These are phyloP conservation scores for Aspergillus carbonarius DNA, from an alignment of 2,329 filamentous ascomycete genomes.

Conservation along the genomic window DNA sequence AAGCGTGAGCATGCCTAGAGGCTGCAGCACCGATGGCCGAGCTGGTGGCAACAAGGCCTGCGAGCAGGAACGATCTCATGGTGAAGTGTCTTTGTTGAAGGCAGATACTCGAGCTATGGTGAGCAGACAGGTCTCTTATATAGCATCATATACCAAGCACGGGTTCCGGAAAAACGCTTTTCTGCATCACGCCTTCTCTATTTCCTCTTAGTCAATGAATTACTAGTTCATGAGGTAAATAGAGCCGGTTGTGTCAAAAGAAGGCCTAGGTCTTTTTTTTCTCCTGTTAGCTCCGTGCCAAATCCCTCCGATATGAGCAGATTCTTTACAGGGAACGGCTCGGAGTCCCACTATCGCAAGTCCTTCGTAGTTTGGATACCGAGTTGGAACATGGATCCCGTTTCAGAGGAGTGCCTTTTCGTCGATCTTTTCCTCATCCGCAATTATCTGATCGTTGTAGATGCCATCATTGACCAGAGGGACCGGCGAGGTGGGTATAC, in stretches of 20 bases:
- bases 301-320: neutral
- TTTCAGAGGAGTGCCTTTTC: neutral
- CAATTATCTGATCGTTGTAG: neutral
- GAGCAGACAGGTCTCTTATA: neutral
- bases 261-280: neutral
- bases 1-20: neutral
- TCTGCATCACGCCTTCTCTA: neutral
- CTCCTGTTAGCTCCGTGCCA: neutral
- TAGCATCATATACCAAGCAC: neutral
- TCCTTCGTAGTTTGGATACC: neutral
- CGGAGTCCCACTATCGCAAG: neutral
- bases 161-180: neutral
- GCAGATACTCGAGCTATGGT: neutral
- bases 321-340: neutral
- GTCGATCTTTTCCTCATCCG: neutral
- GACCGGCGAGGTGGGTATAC: neutral
- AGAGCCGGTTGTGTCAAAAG: neutral
- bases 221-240: neutral
- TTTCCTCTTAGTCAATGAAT: neutral
- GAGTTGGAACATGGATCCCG: neutral
- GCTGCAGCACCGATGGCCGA: neutral
- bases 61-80: neutral
- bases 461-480: neutral
- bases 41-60: neutral
- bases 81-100: neutral